These are phyloP conservation scores for Albifimbria verrucaria DNA, from an alignment of 2,329 filamentous ascomycete species.

Conservation along the genomic window DNA sequence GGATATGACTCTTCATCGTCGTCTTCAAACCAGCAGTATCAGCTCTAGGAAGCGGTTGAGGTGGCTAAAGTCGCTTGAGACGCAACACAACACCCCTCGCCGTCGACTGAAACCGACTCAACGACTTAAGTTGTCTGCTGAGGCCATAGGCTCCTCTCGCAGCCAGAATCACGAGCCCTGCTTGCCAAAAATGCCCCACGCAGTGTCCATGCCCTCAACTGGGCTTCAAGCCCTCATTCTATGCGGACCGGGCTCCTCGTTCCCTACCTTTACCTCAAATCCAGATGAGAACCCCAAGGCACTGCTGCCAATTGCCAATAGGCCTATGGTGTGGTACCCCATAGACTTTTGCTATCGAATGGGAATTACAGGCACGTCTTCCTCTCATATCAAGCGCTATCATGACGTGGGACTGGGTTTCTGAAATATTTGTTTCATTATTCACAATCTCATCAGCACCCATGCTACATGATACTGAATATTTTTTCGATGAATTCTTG, in stretches of 20 bases:
- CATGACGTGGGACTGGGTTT: no score
- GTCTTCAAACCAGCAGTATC: neutral
- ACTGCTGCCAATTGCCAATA: constrained; percentile 75
- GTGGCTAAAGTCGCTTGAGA: no score
- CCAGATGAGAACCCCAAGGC: constrained; percentile 80
- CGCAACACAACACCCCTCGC: no score
- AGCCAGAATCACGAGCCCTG: no score
- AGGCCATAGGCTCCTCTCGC: no score
- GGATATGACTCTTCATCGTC: neutral
- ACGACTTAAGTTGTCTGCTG: no score
- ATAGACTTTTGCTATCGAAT: constrained; percentile 82
- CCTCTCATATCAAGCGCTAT: neutral
- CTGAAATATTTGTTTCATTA: no score
- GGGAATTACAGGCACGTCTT: constrained; percentile 65
- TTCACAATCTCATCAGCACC: no score
- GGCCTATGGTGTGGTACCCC: constrained; percentile 88
- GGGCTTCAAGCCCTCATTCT: constrained; percentile 81
- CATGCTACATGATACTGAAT: no score
- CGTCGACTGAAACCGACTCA: no score
- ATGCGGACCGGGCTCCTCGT: constrained; percentile 77
- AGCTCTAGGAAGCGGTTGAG: no score
- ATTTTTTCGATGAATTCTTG: no score
- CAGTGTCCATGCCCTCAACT: constrained; percentile 66
- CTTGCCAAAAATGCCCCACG: constrained; percentile 72
- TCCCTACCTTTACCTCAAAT: constrained; percentile 78